Percentiles rank a stretch among this genome's conserved stretches.
Evolutionary conservation across 768 basidiomycete genomes (phyloP).

Genomic region (Obba rivulosa): DNA sequence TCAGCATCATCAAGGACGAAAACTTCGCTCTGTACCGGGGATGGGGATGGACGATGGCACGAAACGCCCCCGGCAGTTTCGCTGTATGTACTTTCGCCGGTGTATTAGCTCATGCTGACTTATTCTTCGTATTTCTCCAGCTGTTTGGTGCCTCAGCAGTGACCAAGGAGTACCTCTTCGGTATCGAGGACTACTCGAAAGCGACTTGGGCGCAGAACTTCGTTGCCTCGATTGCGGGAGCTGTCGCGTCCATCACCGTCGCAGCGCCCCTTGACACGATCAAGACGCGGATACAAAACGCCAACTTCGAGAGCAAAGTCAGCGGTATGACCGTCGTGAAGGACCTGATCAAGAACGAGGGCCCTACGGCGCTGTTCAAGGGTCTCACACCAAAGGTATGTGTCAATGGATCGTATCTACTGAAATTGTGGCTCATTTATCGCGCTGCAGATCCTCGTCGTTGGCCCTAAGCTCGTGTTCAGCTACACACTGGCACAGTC

Average conservation of each 20-base stretch:
- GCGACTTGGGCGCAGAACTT: constrained; percentile 99
- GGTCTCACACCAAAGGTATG: constrained; percentile 91
- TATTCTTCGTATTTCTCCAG: constrained; percentile 33
- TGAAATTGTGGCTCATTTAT: constrained; percentile 12
- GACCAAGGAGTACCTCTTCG: constrained; percentile 91
- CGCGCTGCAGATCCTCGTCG: constrained; percentile 72
- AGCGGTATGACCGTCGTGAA: constrained; percentile 74
- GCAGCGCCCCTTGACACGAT: constrained; percentile 94
- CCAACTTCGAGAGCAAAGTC: constrained; percentile 88
- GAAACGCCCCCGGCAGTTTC: constrained; percentile 94
- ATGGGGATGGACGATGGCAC: constrained; percentile 98
- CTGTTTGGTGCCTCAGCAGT: constrained; percentile 95
- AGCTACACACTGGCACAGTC: constrained; percentile 96
- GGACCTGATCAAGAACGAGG: constrained; percentile 87
- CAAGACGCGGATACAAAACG: constrained; percentile 98
- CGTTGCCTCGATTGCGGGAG: constrained; percentile 89
- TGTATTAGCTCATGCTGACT: neutral
- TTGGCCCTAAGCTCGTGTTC: constrained; percentile 97
- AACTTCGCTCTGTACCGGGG: constrained; percentile 91
- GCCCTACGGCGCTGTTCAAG: constrained; percentile 84
- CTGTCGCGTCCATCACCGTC: constrained; percentile 91
- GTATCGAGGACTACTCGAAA: constrained; percentile 82
- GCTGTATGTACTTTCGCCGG: constrained; percentile 53
- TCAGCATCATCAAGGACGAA: constrained; percentile 89
- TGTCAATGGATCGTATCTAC: constrained; percentile 2